Evolutionary conservation across 768 basidiomycete species (phyloP).

Genomic region (Kondoa subrosea): DNA sequence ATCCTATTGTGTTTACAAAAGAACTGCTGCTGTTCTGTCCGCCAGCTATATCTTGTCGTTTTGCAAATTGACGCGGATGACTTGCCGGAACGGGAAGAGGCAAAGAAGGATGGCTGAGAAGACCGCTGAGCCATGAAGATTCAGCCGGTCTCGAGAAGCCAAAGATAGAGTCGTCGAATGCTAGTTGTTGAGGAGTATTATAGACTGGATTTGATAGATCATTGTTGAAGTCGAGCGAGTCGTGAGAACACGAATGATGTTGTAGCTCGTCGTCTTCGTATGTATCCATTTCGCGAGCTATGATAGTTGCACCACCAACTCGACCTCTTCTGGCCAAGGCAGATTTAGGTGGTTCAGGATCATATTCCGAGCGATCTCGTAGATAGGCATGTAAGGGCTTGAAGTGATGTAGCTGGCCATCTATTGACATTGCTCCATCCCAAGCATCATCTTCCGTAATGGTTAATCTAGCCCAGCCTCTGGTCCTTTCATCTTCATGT

Average conservation of each 20-base stretch:
- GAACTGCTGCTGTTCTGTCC: conserved; percentile 35
- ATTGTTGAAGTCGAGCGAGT: conserved; percentile 45
- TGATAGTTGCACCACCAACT: background rate
- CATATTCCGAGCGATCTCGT: background rate
- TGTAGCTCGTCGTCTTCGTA: background rate
- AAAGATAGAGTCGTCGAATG: conserved; percentile 33
- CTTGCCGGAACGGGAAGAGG: conserved; percentile 36
- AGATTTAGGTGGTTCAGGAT: background rate
- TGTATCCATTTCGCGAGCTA: background rate
- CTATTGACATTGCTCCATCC: conserved; percentile 40
- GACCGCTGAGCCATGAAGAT: conserved; percentile 30
- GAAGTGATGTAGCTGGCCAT: conserved; percentile 52
- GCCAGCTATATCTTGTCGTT: conserved; percentile 27
- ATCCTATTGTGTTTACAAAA: conserved; percentile 53
- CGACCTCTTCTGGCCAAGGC: background rate
- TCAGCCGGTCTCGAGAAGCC: background rate
- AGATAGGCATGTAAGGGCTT: conserved; percentile 40
- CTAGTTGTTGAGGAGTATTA: conserved; percentile 40
- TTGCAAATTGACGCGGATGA: background rate
- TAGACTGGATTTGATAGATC: conserved; percentile 37
- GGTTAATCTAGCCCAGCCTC: conserved; percentile 62
- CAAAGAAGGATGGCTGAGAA: conserved; percentile 38
- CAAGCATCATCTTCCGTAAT: conserved; percentile 48
- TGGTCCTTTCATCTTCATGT: conserved; percentile 32
- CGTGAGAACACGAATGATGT: conserved; percentile 1